These are phyloP conservation scores for Cinnamomum chago DNA, from an alignment of 164 flowering plant genomes.

Conservation along the genomic window DNA sequence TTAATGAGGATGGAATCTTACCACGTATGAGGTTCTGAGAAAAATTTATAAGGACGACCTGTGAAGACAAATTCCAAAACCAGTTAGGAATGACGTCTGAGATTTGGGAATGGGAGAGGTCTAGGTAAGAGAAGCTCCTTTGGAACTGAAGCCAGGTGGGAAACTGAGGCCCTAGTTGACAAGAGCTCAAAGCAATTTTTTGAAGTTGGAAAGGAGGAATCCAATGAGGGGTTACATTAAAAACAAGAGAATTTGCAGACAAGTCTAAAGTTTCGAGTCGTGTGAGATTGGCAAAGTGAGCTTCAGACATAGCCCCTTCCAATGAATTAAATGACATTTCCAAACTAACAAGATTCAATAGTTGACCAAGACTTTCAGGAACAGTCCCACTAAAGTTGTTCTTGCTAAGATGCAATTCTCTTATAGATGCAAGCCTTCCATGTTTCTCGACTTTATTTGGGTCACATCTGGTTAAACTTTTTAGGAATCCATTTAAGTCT, in stretches of 20 bases:
- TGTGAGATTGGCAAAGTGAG: neutral
- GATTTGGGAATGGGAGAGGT: neutral
- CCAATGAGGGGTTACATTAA: neutral
- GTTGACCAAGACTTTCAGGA: neutral
- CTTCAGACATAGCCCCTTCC: neutral
- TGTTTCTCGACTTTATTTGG: neutral
- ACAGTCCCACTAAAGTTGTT: neutral
- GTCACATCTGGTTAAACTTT: neutral
- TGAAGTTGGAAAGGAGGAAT: neutral
- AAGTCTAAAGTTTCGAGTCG: neutral
- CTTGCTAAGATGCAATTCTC: neutral
- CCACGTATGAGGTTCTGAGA: neutral
- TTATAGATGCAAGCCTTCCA: neutral
- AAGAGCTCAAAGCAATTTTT: neutral
- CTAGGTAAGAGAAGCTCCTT: neutral
- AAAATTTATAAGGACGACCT: neutral
- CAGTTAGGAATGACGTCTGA: constrained; percentile 2
- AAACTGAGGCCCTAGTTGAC: neutral
- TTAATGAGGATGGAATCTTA: neutral
- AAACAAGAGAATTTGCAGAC: neutral
- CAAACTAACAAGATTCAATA: no score
- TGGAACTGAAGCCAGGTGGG: neutral
- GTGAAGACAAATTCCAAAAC: neutral
- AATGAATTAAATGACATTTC: neutral
- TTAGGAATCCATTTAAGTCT: neutral